Base-by-base conservation (phyloP, 1,284 basidiomycete genomes). In the Moesziomyces parantarcticus region DNA sequence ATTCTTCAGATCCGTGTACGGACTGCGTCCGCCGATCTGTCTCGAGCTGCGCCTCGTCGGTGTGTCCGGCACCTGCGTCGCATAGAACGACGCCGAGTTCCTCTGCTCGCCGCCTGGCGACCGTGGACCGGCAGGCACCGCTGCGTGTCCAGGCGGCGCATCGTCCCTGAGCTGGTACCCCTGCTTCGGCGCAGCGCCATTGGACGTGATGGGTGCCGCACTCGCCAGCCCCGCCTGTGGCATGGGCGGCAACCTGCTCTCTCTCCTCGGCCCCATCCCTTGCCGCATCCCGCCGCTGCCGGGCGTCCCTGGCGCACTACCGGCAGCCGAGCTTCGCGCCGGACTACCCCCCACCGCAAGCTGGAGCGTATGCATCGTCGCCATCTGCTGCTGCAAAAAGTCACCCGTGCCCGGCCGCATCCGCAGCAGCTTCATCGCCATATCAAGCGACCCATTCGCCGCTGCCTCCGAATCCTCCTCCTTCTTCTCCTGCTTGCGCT, bases 401-500 rank as follows among this genome's bases (percentile, higher is more conserved):
- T 80, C 78, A 16, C 76, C 75, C 21, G 78, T 78, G 26, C 76
- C 78, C 11, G 78, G 78, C 7, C 78, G 64, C 76, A 78, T 78
- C 29, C 78, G 61, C 23, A 80, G 48, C 48, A 80, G 59, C 58
- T 73, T 73, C 78, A 80, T 79, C 20, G 77, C 77, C 77, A 79
- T 79, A 47, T 79, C 75, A 40, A 72, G 40, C 11, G 50, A 48
- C 14, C 69, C 62, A 44, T 66, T 66, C 20, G 75, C 66, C 5
- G 61, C 59, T 13, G 65, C 48, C 9, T 72, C 60, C 29, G 56
- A 47, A 43, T 78, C 79, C 39, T 78, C 80, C 43, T 92, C 88
- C 78, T 89, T 88, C 87, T 96, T 98, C 85, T 94, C 93, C 82
- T 90, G 90, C 88, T 98, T 99, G 67, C 93, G 89, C 80, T 96